Base-by-base conservation (phyloP, 164 flowering plant genomes). In the Berberis vulgaris region DNA sequence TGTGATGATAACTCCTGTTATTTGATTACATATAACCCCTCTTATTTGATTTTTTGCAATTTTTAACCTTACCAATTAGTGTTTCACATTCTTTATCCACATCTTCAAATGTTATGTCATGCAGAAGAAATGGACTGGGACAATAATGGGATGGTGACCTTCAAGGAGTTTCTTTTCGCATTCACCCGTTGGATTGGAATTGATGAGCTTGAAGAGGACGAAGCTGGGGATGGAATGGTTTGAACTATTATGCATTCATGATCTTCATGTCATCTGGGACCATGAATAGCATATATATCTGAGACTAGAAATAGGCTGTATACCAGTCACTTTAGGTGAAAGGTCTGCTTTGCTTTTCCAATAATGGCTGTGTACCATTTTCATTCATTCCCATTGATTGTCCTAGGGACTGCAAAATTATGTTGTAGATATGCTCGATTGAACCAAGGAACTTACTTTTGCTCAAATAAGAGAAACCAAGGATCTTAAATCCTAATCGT, bases 91-190 rank as follows among this genome's bases (percentile, higher is more conserved):
- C 11, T 52, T 7, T 10, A 26, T 47, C 50, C 4, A 39, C 12
- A 63, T 41, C 65, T 49, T 62, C 40, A 49, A 40, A n/a, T 50
- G 43, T 70, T 57, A 44, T 5, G 11, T 58, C 4, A 59, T 80
- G 80, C 96, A 94, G 96, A 91, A 64, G 98, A 94, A 77, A 94
- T 91, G 98, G 98, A 91, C 78, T 88, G 98, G 97, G 97, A 94
- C 67, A 86, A 78, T 64, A 94, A 94, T 77, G 98, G 98, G 65
- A 84, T 78, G 92, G 98, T 94, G 72, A 83, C 89, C 74, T 94
- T 94, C 84, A 91, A 94, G 76, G 98, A 91, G 59, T 94, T 91
- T 68, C 87, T 94, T 38, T 94, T 94, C 72, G 96, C 98, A 41
- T 89, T 94, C 75, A 94, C 91, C 41, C 77, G 83, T 11, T 94